A percentile compares a stretch with the other conserved stretches of the same genome.
Conservation (phyloP, 2,329 filamentous ascomycete genomes). For the Aspergillus spinulosporus region DNA sequence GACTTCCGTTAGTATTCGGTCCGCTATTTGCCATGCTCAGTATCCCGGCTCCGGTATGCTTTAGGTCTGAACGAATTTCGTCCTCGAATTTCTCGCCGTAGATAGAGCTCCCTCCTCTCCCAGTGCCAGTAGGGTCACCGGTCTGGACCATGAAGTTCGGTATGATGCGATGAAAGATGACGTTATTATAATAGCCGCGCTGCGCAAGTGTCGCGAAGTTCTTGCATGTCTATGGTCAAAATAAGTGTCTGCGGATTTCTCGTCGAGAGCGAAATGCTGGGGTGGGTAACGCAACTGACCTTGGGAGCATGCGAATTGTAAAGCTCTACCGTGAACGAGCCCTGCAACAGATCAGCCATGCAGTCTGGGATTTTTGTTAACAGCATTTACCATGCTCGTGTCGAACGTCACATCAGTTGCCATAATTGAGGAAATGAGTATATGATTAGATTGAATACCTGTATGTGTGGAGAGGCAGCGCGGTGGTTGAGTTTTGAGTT, state of each 20-base stretch:
- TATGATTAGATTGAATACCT: not conserved
- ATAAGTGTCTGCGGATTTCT: slow-evolving; percentile 20
- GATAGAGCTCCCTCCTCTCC: slow-evolving; percentile 82
- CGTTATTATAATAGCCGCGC: slow-evolving; percentile 83
- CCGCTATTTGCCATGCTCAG: slow-evolving; percentile 96
- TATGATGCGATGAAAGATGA: slow-evolving; percentile 92
- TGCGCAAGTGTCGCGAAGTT: slow-evolving; percentile 81
- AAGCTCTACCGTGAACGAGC: slow-evolving; percentile 81
- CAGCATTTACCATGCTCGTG: slow-evolving; percentile 71
- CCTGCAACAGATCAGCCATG: slow-evolving; percentile 54
- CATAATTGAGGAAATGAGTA: slow-evolving; percentile 51
- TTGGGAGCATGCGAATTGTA: slow-evolving; percentile 85
- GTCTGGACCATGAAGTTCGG: slow-evolving; percentile 95
- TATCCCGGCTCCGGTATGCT: slow-evolving; percentile 91
- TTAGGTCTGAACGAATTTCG: slow-evolving; percentile 75
- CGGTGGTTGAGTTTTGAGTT: slow-evolving; percentile 5
- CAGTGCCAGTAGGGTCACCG: slow-evolving; percentile 91
- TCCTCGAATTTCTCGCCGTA: slow-evolving; percentile 94
- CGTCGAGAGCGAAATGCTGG: not conserved
- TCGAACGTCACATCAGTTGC: slow-evolving; percentile 76
- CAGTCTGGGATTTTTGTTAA: not conserved
- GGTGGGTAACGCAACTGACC: slow-evolving; percentile 34
- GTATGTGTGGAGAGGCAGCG: not conserved
- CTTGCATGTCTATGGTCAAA: slow-evolving; percentile 63
- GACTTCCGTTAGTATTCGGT: slow-evolving; percentile 87